A percentile compares a stretch with the other conserved stretches of the same genome.
Conservation (phyloP, 257 asterid species). For the Catharanthus roseus region DNA sequence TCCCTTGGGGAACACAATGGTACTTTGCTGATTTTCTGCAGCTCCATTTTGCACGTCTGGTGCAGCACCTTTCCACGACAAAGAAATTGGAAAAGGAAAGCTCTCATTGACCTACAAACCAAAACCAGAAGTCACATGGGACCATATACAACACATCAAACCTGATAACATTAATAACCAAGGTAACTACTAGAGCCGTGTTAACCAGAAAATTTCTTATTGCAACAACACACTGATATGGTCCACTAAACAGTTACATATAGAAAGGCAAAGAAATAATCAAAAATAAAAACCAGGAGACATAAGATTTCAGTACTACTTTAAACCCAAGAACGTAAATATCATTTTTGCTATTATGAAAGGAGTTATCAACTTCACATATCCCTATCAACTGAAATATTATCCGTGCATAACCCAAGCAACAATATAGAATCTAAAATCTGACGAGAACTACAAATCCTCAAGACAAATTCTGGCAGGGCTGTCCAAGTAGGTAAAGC, state of each 20-base stretch:
- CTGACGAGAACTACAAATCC: background rate
- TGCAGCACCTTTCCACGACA: constrained; percentile 71
- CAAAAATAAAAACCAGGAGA: background rate
- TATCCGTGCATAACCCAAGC: background rate
- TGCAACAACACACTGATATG: too few species aligned
- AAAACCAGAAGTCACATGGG: background rate
- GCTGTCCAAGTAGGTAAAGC: background rate
- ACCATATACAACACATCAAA: too few species aligned
- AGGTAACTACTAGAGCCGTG: background rate
- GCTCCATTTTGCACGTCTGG: constrained; percentile 60
- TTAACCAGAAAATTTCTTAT: background rate
- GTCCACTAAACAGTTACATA: background rate
- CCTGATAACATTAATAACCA: background rate
- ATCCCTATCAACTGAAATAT: too few species aligned
- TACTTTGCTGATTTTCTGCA: constrained; percentile 59
- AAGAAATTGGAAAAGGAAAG: constrained; percentile 69
- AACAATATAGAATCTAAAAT: too few species aligned
- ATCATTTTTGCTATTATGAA: too few species aligned
- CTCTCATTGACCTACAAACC: constrained; percentile 74
- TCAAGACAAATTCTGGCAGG: background rate
- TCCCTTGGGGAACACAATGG: constrained; percentile 81
- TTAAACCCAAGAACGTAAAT: too few species aligned
- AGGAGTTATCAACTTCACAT: background rate
- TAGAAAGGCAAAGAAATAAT: background rate
- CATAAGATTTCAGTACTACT: too few species aligned